Evolutionary conservation across 805 yeast species (phyloP).

Genomic region (Ogataea henricii): DNA sequence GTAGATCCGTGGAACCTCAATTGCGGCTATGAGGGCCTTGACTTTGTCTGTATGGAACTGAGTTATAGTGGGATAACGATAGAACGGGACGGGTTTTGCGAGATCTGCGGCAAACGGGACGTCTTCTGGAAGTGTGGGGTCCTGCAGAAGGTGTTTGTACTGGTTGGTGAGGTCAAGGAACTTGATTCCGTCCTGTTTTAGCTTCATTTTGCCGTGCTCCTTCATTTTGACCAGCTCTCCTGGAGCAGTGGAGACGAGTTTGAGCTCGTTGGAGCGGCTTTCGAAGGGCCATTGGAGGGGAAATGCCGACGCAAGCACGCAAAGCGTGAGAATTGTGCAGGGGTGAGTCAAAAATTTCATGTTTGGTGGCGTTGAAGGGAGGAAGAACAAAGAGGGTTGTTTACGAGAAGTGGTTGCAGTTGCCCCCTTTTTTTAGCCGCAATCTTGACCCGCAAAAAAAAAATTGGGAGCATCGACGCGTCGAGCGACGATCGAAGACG

Average conservation of each 20-base stretch:
- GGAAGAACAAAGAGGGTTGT: neutral
- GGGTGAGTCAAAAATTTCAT: neutral
- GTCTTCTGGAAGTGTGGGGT: neutral
- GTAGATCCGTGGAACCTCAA: slow-evolving; percentile 13
- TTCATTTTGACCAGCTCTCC: slow-evolving; percentile 23
- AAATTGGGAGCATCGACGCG: neutral
- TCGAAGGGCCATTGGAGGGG: slow-evolving; percentile 5
- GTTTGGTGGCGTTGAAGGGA: neutral
- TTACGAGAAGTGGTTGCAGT: neutral
- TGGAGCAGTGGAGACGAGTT: slow-evolving; percentile 12
- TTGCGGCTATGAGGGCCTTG: slow-evolving; percentile 13
- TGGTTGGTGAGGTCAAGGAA: slow-evolving; percentile 45
- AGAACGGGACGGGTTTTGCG: slow-evolving; percentile 23
- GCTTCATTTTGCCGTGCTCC: slow-evolving; percentile 39
- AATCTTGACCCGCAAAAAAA: neutral
- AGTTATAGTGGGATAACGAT: slow-evolving; percentile 56
- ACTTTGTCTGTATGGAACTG: slow-evolving; percentile 42
- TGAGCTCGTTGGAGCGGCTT: neutral
- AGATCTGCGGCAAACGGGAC: neutral
- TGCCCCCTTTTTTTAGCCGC: slow-evolving; percentile 2
- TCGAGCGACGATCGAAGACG: neutral
- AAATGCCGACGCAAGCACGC: neutral
- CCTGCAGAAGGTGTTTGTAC: slow-evolving; percentile 7
- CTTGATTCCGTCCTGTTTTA: slow-evolving; percentile 36
- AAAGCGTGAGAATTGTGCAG: neutral